Percentiles rank a stretch among this genome's conserved stretches.
phyloP scores from a whole-genome alignment of 2,329 filamentous ascomycete species.

The Xylaria hypoxylon region DNA sequence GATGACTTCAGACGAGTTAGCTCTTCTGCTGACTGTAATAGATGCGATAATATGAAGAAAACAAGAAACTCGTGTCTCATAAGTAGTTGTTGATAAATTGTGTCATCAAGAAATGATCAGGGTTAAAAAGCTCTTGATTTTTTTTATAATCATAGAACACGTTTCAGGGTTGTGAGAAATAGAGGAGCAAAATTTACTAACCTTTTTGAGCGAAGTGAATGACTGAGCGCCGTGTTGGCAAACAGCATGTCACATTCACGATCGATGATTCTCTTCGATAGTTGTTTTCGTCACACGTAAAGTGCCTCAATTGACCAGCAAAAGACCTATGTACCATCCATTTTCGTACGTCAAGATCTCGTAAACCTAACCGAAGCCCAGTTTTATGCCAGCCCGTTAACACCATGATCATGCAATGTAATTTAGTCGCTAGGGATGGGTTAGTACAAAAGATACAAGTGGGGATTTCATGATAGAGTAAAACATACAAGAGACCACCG shows the following conservation, averaged over 20 bases:
- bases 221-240: conserved; percentile 15
- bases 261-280: conserved; percentile 3
- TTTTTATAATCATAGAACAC: conserved; percentile 67
- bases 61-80: conserved; percentile 60
- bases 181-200: conserved; percentile 55
- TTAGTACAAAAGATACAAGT: conserved; percentile 52
- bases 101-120: conserved; percentile 69
- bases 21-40: conserved; percentile 17
- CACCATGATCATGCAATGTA: conserved; percentile 54
- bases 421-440: conserved; percentile 64
- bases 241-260: conserved; percentile 46
- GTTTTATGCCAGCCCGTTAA: conserved; percentile 55
- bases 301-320: conserved; percentile 57
- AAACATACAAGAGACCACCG: conserved; percentile 79
- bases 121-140: conserved; percentile 76
- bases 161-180: conserved; percentile 20
- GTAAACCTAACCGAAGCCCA: conserved; percentile 60
- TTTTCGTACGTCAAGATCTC: conserved; percentile 48
- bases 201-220: conserved; percentile 51
- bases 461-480: not conserved
- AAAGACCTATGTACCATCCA: conserved; percentile 60
- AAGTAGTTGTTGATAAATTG: conserved; percentile 65
- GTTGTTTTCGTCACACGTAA: conserved; percentile 46
- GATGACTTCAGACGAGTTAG: conserved; percentile 40
- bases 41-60: conserved; percentile 25